Percentiles rank a stretch among this genome's conserved stretches.
phyloP scores from a whole-genome alignment of 2,329 filamentous ascomycete species.

The Talaromyces rugulosus region DNA sequence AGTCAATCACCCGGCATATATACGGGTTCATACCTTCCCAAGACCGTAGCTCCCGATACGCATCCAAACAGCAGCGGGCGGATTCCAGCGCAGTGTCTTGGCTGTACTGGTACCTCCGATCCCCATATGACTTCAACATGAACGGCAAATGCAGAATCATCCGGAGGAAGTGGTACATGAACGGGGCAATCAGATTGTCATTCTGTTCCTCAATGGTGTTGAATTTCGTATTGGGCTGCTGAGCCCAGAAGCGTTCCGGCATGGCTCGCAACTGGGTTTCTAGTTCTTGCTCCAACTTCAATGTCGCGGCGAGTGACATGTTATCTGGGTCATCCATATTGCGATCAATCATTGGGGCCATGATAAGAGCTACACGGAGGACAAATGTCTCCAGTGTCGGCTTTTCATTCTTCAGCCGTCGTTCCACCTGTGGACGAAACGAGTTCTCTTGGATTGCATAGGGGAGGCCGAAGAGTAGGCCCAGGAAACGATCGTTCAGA shows the following conservation, averaged over 20 bases:
- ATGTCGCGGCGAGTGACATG: slow-evolving; percentile 34
- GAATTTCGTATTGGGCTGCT: slow-evolving; percentile 16
- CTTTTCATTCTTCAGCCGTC: slow-evolving; percentile 16
- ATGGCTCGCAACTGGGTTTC: slow-evolving; percentile 26
- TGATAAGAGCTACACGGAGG: slow-evolving; percentile 29
- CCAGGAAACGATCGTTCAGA: slow-evolving; percentile 47
- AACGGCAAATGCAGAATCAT: slow-evolving; percentile 46
- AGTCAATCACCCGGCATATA: slow-evolving; percentile 47
- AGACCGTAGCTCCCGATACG: slow-evolving; percentile 34
- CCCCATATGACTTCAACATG: slow-evolving; percentile 36
- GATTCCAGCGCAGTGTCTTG: slow-evolving; percentile 38
- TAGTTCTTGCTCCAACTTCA: slow-evolving; percentile 41
- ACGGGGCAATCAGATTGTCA: slow-evolving; percentile 32
- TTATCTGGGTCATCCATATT: slow-evolving; percentile 34
- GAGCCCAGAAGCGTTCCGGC: slow-evolving; percentile 28
- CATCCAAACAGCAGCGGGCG: slow-evolving; percentile 36
- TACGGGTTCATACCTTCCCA: slow-evolving; percentile 26
- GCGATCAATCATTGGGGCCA: slow-evolving; percentile 39
- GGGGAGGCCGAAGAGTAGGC: slow-evolving; percentile 53
- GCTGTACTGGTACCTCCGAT: slow-evolving; percentile 37
- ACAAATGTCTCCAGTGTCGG: slow-evolving; percentile 25
- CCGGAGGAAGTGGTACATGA: slow-evolving; percentile 37
- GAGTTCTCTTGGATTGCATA: slow-evolving; percentile 33
- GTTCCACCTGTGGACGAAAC: slow-evolving; percentile 26
- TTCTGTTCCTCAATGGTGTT: slow-evolving; percentile 24